Base-by-base conservation (phyloP, 1,284 basidiomycete genomes). In the Spongispora temasekensis region DNA sequence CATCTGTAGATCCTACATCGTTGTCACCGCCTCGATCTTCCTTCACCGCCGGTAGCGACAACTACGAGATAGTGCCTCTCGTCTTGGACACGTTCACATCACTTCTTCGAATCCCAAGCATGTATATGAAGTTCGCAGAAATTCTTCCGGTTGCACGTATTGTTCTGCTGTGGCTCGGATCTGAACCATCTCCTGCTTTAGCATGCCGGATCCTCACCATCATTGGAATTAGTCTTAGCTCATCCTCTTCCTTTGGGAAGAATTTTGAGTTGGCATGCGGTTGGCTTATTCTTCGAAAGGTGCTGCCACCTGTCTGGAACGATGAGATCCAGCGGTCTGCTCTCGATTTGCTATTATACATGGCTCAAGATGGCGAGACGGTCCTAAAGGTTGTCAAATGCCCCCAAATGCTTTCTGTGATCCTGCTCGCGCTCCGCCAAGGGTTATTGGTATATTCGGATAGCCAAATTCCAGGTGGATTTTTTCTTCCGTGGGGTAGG, bases 181-280 rank as follows among this genome's bases (percentile, higher is more conserved):
- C 88, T 21, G 81, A 81, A 28, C 89, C 91, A 2, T 79, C 87
- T 2, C 75, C 91, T 0, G 65, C 77, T 23, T 79, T 89, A 5
- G 86, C 83, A 17, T 78, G 81, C 28, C 82, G 87, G 60, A 77
- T 91, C 34, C 77, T 95, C 17, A 77, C 77, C 10, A 74, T 93
- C 37, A 79, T 91, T 51, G 76, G 80, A 27, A 76, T 88, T 58
- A 80, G 86, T 64, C 76, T 87, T 56, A 74, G 75, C 37, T 71
- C 78, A 28, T 86, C 86, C 0, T 70, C 81, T 9, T 83, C 85
- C 2, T 92, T 91, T 75, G 81, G 74, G 57, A 79, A 87, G 58
- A 91, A 89, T 68, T 91, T 93, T 61, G 91, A 93, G 68, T 76
- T 91, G 0, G 84, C 89, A 19, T 86, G 84, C 61, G 91, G 91